These are phyloP conservation scores for Vanrija pseudolonga DNA, from an alignment of 1,284 basidiomycete genomes.

Conservation along the genomic window DNA sequence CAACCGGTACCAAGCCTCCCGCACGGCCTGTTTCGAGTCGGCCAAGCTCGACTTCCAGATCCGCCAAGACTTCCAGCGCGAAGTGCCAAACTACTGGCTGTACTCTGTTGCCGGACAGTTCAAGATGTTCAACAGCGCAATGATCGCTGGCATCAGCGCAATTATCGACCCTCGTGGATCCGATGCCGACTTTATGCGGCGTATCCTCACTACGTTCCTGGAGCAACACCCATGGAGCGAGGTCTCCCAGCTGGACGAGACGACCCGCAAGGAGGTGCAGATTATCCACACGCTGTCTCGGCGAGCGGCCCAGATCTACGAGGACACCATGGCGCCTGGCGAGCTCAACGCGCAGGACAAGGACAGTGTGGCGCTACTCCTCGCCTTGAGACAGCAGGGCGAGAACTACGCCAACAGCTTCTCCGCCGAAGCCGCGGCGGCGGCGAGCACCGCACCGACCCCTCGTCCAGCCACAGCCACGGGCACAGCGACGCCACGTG, in stretches of 20 bases:
- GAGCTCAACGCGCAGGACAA: constrained; percentile 41
- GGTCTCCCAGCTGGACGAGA: constrained; percentile 40
- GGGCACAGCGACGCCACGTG: not conserved
- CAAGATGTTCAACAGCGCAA: constrained; percentile 48
- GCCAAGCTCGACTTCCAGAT: constrained; percentile 48
- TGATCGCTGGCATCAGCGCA: constrained; percentile 50
- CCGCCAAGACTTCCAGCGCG: constrained; percentile 40
- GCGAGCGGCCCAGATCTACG: constrained; percentile 44
- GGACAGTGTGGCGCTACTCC: constrained; percentile 41
- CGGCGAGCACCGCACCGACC: not conserved
- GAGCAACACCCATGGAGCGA: constrained; percentile 46
- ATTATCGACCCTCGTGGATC: constrained; percentile 48
- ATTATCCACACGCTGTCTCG: constrained; percentile 48
- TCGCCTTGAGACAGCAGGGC: constrained; percentile 41
- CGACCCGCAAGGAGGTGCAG: constrained; percentile 48
- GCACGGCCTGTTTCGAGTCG: constrained; percentile 46
- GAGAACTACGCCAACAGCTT: constrained; percentile 8
- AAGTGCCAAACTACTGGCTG: constrained; percentile 35
- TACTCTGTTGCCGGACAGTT: constrained; percentile 38
- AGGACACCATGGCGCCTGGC: constrained; percentile 40
- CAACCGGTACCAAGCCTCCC: constrained; percentile 40
- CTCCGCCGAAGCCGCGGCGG: not conserved
- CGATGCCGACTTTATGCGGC: constrained; percentile 45
- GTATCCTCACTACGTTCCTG: constrained; percentile 45
- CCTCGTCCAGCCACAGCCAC: not conserved